Evolutionary conservation across 1,139 yeast species (phyloP).

Genomic region (Wickerhamomyces sp.): DNA sequence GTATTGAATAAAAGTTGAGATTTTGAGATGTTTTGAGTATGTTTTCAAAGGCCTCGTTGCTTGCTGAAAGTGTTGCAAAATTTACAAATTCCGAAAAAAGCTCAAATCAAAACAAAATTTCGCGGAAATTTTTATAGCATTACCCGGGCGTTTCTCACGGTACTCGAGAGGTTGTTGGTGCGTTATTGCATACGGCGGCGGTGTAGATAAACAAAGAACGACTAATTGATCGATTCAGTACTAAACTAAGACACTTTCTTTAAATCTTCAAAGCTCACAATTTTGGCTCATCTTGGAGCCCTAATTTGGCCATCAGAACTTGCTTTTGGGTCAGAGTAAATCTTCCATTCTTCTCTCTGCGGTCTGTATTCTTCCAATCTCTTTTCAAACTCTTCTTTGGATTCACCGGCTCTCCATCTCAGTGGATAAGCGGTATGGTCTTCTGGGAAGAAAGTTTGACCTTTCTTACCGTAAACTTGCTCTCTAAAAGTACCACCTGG

Average conservation of each 20-base stretch:
- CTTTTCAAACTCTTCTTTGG: conserved; percentile 35
- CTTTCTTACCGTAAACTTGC: conserved; percentile 21
- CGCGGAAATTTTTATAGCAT: too few species aligned
- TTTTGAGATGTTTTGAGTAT: too few species aligned
- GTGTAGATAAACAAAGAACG: too few species aligned
- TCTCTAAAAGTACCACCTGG: conserved; percentile 27
- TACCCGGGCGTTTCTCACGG: background rate
- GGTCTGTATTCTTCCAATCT: conserved; percentile 5
- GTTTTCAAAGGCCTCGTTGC: too few species aligned
- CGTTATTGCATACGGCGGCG: too few species aligned
- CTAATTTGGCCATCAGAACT: background rate
- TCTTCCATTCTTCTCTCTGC: conserved; percentile 2
- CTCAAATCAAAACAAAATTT: too few species aligned
- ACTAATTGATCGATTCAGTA: background rate
- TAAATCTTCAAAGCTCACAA: too few species aligned
- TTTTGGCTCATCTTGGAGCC: background rate
- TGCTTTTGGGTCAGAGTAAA: background rate
- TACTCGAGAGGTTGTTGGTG: background rate
- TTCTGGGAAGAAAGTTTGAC: conserved; percentile 27
- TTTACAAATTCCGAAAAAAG: too few species aligned
- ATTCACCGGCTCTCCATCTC: conserved; percentile 36
- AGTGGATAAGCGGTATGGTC: conserved; percentile 36
- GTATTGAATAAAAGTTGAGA: too few species aligned
- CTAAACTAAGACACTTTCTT: background rate
- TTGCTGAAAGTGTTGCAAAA: too few species aligned